phyloP scores from a whole-genome alignment of 1,284 basidiomycete genomes.

The Apiotrichum brassicae region DNA sequence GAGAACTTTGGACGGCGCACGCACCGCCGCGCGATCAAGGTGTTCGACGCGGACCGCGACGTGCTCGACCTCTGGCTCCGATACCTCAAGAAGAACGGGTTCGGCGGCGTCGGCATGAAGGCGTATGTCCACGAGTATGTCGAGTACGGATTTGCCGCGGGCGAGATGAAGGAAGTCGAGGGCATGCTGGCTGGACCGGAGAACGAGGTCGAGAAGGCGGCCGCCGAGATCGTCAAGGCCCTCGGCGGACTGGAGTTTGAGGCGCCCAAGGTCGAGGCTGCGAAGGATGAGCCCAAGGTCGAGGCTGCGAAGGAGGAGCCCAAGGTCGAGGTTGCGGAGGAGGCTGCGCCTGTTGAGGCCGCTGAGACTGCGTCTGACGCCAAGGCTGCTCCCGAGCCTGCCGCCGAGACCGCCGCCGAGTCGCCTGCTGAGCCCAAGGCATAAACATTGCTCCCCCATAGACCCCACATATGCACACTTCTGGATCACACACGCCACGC shows the following conservation, averaged over 20 bases:
- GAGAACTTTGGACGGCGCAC: constrained; percentile 89
- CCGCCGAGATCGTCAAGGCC: constrained; percentile 22
- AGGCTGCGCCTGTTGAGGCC: neutral
- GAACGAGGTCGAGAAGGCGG: constrained; percentile 19
- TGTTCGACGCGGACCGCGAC: constrained; percentile 77
- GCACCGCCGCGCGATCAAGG: constrained; percentile 79
- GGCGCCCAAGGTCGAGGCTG: constrained; percentile 3
- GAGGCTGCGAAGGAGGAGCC: constrained; percentile 1
- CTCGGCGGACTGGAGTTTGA: constrained; percentile 20
- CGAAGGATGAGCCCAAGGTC: neutral
- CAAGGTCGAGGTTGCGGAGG: neutral
- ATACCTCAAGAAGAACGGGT: constrained; percentile 69
- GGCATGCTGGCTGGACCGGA: constrained; percentile 5
- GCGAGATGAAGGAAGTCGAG: constrained; percentile 45
- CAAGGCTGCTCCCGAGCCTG: neutral
- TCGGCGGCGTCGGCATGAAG: constrained; percentile 82
- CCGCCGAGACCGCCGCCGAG: neutral
- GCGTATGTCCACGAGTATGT: constrained; percentile 70
- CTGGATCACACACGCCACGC: neutral
- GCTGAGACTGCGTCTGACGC: neutral
- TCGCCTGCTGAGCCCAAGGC: constrained; percentile 4
- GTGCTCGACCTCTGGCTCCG: constrained; percentile 75
- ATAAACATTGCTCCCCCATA: constrained; percentile 6
- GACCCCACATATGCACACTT: constrained; percentile 3
- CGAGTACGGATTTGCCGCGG: constrained; percentile 59